Percentiles rank a stretch among this genome's conserved stretches.
phyloP scores from a whole-genome alignment of 345 rosid species.

The Eucalyptus paniculata region DNA sequence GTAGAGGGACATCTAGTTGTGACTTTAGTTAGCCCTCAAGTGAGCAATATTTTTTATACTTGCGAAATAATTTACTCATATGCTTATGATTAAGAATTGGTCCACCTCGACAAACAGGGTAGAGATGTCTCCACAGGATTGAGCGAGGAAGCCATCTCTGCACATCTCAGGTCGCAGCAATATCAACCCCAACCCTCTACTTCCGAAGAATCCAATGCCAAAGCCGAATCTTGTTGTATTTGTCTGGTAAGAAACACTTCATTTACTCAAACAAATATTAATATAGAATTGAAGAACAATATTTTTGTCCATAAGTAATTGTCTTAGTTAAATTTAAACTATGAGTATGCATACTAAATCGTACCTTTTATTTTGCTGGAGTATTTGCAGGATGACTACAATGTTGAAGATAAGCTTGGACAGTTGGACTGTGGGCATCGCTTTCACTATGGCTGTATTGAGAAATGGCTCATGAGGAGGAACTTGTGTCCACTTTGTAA shows the following conservation, averaged over 20 bases:
- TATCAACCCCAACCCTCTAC: background rate
- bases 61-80: background rate
- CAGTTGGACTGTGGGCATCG: background rate
- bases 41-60: background rate
- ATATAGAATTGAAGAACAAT: background rate
- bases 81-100: background rate
- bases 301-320: background rate
- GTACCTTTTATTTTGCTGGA: background rate
- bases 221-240: background rate
- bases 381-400: background rate
- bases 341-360: background rate
- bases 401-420: background rate
- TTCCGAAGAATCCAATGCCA: background rate
- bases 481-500: background rate
- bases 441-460: background rate
- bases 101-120: background rate
- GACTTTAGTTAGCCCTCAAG: background rate
- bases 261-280: background rate
- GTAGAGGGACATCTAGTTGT: background rate
- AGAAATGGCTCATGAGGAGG: background rate
- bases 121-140: background rate
- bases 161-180: background rate
- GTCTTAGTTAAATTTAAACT: background rate
- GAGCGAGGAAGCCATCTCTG: background rate
- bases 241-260: background rate